Base-by-base conservation (phyloP, 2,329 filamentous ascomycete genomes). In the Colletotrichum agaves region DNA sequence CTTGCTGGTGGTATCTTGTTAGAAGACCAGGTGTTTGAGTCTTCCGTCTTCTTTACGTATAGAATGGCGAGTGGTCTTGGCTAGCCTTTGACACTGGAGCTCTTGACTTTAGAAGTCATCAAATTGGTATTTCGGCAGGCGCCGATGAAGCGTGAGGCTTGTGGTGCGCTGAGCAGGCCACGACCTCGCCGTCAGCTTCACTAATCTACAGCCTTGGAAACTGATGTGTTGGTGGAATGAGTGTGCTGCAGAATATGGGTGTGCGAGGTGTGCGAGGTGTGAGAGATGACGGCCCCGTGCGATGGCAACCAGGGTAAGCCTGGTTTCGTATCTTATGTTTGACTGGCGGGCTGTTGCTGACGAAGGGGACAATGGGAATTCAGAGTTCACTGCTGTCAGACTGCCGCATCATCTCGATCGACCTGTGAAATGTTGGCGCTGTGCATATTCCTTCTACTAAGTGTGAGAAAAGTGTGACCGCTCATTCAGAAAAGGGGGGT, bases 281-380 rank as follows among this genome's bases (percentile, higher is more conserved):
- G 27, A 7, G 27, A 27, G 7, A 27, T 27, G 27, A 27, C 5
- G 7, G 27, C 27, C 27, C 46, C 21, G 17, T n/a, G n/a, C n/a
- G 19, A 15, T 7, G 21, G 13, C 27, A 31, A 15, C 21, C n/a
- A 52, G 60, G 46, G 64, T 64, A 31, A 35, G 19, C 17, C 37
- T 65, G 65, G 39, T 33, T 49, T 47, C 27, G 15, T 41, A 46
- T 50, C 15, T 43, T 39, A 27, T 37, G 23, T 31, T 66, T 62
- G 8, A 35, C n/a, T 52, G 35, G 7, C 46, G 31, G 39, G 27
- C 50, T 50, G 12, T 44, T 53, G 64, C 64, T 63, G 17, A 39
- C 37, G 23, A 44, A 63, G 60, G 39, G 12, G 62, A 47, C 63
- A 21, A 52, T 58, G 61, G 31, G 31, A 17, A 35, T 47, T 49